Conservation (phyloP, 2,329 filamentous ascomycete genomes). For the Aspergillus pseudotamarii region DNA sequence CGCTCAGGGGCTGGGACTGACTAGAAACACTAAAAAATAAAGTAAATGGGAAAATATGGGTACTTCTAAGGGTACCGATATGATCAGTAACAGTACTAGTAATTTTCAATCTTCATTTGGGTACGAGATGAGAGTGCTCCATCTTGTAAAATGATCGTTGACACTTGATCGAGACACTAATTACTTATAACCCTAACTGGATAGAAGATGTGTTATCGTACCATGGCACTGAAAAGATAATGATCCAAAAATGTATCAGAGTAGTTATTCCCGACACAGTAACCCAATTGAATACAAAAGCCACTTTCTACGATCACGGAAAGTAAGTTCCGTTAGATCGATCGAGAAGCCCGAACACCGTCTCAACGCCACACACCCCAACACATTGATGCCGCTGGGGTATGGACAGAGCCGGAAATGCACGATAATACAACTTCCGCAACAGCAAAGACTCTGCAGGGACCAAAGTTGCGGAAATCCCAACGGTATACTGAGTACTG, state of each 20-base stretch:
- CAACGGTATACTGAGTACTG: slow-evolving; percentile 8
- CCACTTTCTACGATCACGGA: not conserved
- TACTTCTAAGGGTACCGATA: not conserved
- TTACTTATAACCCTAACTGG: not conserved
- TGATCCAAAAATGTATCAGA: not conserved
- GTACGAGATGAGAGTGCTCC: not conserved
- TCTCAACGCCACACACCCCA: not conserved
- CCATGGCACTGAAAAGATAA: not conserved
- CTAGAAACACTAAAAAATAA: not conserved
- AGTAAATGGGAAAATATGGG: not conserved
- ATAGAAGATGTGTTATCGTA: not conserved
- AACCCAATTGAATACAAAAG: not conserved
- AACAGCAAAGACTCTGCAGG: not conserved
- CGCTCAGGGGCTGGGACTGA: not conserved
- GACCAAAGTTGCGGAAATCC: slow-evolving; percentile 3
- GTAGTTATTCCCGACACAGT: too few species aligned
- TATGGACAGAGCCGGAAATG: not conserved
- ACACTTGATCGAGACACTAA: not conserved
- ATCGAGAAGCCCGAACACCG: not conserved
- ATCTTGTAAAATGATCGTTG: not conserved
- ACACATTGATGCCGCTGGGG: not conserved
- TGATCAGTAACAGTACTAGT: not conserved
- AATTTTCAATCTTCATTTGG: not conserved
- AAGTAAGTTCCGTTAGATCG: not conserved
- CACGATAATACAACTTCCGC: not conserved